phyloP scores from a whole-genome alignment of 495 filamentous ascomycete genomes.

The Penicillium crystallinum region DNA sequence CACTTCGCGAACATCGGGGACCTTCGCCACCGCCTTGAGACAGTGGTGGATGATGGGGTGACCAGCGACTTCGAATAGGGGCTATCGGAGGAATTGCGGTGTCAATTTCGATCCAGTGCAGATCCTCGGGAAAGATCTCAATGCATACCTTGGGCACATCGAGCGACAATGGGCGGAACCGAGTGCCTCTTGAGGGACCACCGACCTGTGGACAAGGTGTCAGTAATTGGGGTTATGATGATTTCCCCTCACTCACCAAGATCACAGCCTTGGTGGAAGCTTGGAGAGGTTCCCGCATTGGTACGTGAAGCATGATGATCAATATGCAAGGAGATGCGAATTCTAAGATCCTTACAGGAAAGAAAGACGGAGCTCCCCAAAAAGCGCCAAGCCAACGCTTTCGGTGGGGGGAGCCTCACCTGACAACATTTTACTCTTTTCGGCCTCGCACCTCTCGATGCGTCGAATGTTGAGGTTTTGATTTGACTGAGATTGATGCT shows the following conservation, averaged over 20 bases:
- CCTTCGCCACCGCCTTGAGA: conserved; percentile 85
- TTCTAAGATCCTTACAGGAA: background rate
- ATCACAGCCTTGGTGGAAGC: conserved; percentile 68
- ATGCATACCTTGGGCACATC: conserved; percentile 86
- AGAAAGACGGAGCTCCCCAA: conserved; percentile 13
- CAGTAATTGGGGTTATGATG: conserved; percentile 10
- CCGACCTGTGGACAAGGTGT: conserved; percentile 61
- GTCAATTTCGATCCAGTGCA: conserved; percentile 6
- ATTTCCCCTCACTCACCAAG: conserved; percentile 44
- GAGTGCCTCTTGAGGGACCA: conserved; percentile 88
- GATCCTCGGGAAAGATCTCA: background rate
- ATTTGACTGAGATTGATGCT: too few species aligned
- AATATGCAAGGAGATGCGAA: conserved; percentile 7
- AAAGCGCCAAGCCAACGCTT: conserved; percentile 25
- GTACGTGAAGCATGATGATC: conserved; percentile 44
- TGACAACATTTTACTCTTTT: conserved; percentile 16
- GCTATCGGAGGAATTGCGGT: conserved; percentile 48
- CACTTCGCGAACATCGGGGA: conserved; percentile 90
- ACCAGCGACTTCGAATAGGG: conserved; percentile 96
- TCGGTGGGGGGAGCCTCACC: conserved; percentile 22
- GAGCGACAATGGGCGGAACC: conserved; percentile 92
- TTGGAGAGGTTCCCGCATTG: conserved; percentile 40
- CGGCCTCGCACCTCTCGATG: background rate
- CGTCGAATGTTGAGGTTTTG: background rate
- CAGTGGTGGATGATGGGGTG: conserved; percentile 98